Base-by-base conservation (phyloP, 192 early-diverging fungal species). In the Rhizophagus prolifer region DNA sequence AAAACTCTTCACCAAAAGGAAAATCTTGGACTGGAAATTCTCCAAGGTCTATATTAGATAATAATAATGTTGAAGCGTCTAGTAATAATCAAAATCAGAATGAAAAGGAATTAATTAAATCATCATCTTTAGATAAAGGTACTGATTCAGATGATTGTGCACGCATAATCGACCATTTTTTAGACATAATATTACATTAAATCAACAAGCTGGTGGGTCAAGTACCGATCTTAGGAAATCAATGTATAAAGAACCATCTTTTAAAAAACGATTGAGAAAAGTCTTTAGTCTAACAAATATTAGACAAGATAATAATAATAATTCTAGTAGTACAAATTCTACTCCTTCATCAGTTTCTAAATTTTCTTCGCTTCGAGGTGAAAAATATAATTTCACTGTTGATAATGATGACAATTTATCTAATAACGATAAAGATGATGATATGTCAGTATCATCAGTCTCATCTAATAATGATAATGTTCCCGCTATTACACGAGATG, bases 201-300 rank as follows among this genome's bases (percentile, higher is more conserved):
- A 34, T 68, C 26, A 34, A 21, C 9, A n/a, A 6, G 28, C 34
- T 44, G 19, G 16, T 34, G 70, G 70, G 25, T 72, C 70, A 50
- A 26, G 14, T 21, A 58, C 25, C 26, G 70, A 72, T 58, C 31
- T 72, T 9, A n/a, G 70, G 59, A 72, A 72, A 72, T 58, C 44
- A 13, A 72, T 72, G 10, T 58, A 41, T 44, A 72, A 72, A 59
- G 70, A 72, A 50, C 26, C 34, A 36, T 72, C 70, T 2, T 54
- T 72, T 72, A 72, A 21, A n/a, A 47, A 46, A 50, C 13, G 30
- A 26, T 26, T 72, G 13, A 36, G 70, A 19, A 36, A 46, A 2
- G 70, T 72, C 30, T 58, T 72, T 58, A 72, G 70, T 25, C 34
- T 72, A 30, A 72, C 14, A 5, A 72, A 72, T 72, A 23, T 72